Percentiles rank a stretch among this genome's conserved stretches.
Conservation (phyloP, 2,329 filamentous ascomycete genomes). For the Sporothrix brasiliensis region DNA sequence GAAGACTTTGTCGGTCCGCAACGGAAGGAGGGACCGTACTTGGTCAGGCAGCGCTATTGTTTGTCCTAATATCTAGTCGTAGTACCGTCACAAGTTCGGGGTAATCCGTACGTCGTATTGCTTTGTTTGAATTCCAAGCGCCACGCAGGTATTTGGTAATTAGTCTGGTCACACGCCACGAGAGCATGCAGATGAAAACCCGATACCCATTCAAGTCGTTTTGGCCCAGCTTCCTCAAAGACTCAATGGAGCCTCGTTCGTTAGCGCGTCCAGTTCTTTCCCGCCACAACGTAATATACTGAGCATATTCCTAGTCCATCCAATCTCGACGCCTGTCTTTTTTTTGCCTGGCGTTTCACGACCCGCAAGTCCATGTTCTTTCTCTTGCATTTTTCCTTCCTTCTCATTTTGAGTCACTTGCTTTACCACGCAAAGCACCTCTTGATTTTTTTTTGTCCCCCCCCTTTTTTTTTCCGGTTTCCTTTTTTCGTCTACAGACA, state of each 20-base stretch:
- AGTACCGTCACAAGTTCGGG: too few species aligned
- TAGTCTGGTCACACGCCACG: not conserved
- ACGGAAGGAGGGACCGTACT: too few species aligned
- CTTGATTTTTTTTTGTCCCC: not conserved
- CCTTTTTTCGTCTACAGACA: not conserved
- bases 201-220: conserved; percentile 2
- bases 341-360: conserved; percentile 17
- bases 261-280: not conserved
- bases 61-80: too few species aligned
- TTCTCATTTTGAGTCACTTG: conserved; percentile 10
- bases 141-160: not conserved
- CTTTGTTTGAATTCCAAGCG: not conserved
- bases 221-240: conserved; percentile 13
- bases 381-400: conserved; percentile 1
- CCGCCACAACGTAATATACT: not conserved
- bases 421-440: not conserved
- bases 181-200: not conserved
- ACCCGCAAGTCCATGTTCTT: not conserved
- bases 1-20: too few species aligned
- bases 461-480: too few species aligned
- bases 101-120: not conserved
- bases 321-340: conserved; percentile 18
- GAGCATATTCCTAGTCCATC: conserved; percentile 6
- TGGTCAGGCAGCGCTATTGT: too few species aligned
- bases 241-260: not conserved